A percentile compares a stretch with the other conserved stretches of the same genome.
phyloP scores from a whole-genome alignment of 2,329 filamentous ascomycete genomes.

The Zymoseptoria ardabiliae region DNA sequence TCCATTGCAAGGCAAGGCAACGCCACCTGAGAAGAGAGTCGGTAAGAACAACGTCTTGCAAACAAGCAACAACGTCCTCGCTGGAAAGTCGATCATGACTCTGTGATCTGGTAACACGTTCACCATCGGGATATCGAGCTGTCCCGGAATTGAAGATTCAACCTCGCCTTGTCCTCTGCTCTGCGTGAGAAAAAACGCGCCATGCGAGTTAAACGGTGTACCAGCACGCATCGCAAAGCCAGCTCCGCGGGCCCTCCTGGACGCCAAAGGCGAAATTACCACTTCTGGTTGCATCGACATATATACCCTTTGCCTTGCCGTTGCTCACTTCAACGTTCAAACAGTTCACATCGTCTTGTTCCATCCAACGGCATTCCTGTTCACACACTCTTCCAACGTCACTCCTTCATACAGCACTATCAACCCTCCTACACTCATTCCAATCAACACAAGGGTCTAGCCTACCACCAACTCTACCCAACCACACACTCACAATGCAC shows the following conservation, averaged over 20 bases:
- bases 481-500: background rate
- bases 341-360: background rate
- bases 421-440: background rate
- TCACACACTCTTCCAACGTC: background rate
- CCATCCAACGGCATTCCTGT: background rate
- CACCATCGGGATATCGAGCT: background rate
- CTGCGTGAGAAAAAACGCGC: background rate
- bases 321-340: background rate
- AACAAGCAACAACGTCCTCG: background rate
- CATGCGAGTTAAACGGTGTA: background rate
- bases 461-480: background rate
- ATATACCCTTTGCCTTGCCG: background rate
- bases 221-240: background rate
- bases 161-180: background rate
- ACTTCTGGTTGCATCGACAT: background rate
- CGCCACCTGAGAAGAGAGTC: too few species aligned
- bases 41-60: background rate
- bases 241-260: background rate
- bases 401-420: background rate
- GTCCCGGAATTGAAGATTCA: background rate
- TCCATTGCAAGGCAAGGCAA: background rate
- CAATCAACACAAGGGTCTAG: background rate
- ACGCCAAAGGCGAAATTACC: background rate
- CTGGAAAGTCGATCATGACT: background rate
- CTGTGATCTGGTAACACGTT: background rate